Evolutionary conservation across 192 early-diverging fungal genomes (phyloP), one percentile per base, ranked within the genome.

Genomic region (Phycomyces nitens): DNA sequence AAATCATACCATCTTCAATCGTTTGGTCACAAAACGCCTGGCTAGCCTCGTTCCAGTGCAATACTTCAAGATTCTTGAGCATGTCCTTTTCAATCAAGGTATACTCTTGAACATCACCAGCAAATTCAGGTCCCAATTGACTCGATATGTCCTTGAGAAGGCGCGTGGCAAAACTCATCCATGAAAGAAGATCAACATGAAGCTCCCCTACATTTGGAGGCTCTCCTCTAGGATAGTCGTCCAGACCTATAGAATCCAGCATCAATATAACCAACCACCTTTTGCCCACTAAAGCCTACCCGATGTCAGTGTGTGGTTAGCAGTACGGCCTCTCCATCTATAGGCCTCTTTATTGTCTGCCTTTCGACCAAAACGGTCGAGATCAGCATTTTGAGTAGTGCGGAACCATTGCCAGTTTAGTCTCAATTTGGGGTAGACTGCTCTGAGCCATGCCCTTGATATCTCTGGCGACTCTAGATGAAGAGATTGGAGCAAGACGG

Each of bases 211-310:
- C 60, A 72, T 85, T 82, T 5, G 94, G 91, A 21, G 82, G 83
- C 5, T 70, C 65, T 0, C 91, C 86, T 38, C 96, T 82, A 22
- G 96, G 96, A 64, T 96, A 98, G 71, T 98, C 96, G 76, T 98
- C 96, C 38, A 98, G 71, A 7, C 95, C 84, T 80, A 39, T 34
- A 73, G 21, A 58, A 23, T 24, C 2, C 44, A 14, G 24, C 3
- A n/a, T 50, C 22, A 22, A 62, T 20, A 24, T 24, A 43, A 34
- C 2, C 3, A 34, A 34, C 2, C 7, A 34, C 3, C 29, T 5
- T 7, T 5, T 34, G 7, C 29, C 7, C 7, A 34, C 29, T 5
- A 5, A 34, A 5, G 29, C 29, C 7, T 72, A 83, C 83, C 95
- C 24, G 89, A 93, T 0, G 95, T 93, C 56, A 98, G 75, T 0